phyloP scores from a whole-genome alignment of 2,329 filamentous ascomycete species.

The Fusarium albidum region DNA sequence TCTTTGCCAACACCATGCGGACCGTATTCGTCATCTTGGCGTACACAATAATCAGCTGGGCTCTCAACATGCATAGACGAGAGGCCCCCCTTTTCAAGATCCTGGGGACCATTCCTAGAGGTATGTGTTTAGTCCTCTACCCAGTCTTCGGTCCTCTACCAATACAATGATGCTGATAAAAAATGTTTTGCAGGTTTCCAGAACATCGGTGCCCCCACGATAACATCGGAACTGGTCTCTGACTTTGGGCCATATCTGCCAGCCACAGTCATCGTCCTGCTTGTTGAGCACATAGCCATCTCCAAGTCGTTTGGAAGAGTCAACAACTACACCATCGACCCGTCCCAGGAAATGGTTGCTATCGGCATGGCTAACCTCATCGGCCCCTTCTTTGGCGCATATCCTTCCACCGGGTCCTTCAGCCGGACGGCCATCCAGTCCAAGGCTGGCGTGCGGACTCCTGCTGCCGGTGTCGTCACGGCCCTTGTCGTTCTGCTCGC shows the following conservation, averaged over 20 bases:
- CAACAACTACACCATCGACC: slow-evolving; percentile 96
- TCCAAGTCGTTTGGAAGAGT: slow-evolving; percentile 95
- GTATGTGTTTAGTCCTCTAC: slow-evolving; percentile 27
- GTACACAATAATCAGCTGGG: slow-evolving; percentile 90
- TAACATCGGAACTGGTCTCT: slow-evolving; percentile 72
- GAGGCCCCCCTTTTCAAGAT: slow-evolving; percentile 75
- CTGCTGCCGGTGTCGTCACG: slow-evolving; percentile 89
- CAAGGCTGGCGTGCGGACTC: slow-evolving; percentile 93
- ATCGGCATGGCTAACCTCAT: slow-evolving; percentile 92
- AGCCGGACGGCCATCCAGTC: slow-evolving; percentile 97
- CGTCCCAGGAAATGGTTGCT: slow-evolving; percentile 94
- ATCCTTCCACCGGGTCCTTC: slow-evolving; percentile 94
- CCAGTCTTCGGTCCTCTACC: background rate
- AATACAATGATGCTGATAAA: background rate
- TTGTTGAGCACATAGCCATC: slow-evolving; percentile 97
- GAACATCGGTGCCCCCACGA: slow-evolving; percentile 74
- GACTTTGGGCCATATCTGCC: slow-evolving; percentile 78
- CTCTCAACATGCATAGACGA: slow-evolving; percentile 76
- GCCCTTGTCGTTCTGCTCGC: slow-evolving; percentile 86
- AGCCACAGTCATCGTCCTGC: slow-evolving; percentile 87
- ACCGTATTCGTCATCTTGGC: slow-evolving; percentile 91
- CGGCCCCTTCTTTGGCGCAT: slow-evolving; percentile 90
- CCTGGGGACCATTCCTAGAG: slow-evolving; percentile 79
- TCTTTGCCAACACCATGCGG: slow-evolving; percentile 90
- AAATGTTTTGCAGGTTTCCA: slow-evolving; percentile 73